These are phyloP conservation scores for Nigrospora oryzae DNA, from an alignment of 2,329 filamentous ascomycete genomes.

Conservation along the genomic window DNA sequence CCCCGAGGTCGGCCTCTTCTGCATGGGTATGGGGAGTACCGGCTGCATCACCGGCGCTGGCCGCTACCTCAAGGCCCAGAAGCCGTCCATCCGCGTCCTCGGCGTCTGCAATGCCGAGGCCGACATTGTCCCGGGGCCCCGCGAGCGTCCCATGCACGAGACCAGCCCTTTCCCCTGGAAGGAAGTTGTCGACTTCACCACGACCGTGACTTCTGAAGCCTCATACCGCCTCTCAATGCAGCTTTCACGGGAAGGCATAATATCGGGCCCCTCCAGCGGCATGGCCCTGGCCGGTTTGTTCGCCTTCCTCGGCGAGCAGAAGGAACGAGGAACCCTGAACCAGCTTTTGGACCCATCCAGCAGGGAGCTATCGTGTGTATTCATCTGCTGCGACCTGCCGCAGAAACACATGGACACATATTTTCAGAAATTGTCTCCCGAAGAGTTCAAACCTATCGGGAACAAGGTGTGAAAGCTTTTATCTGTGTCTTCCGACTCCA, in stretches of 20 bases:
- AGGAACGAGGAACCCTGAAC: constrained; percentile 31
- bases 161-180: constrained; percentile 51
- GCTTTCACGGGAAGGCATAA: constrained; percentile 46
- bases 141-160: constrained; percentile 39
- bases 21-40: constrained; percentile 49
- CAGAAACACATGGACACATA: constrained; percentile 56
- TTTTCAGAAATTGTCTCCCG: constrained; percentile 42
- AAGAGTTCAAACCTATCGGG: constrained; percentile 38
- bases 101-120: constrained; percentile 49
- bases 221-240: constrained; percentile 44
- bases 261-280: constrained; percentile 54
- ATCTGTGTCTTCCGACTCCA: background rate
- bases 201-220: constrained; percentile 45
- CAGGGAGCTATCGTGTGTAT: constrained; percentile 43
- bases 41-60: constrained; percentile 40
- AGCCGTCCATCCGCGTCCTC: constrained; percentile 30
- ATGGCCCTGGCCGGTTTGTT: constrained; percentile 46
- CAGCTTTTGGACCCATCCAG: constrained; percentile 31
- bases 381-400: constrained; percentile 54
- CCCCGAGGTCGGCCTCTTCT: constrained; percentile 47
- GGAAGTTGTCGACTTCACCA: constrained; percentile 42
- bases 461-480: constrained; percentile 31
- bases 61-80: constrained; percentile 38
- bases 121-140: constrained; percentile 49
- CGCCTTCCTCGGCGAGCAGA: constrained; percentile 39